Conservation (phyloP, 805 yeast genomes). For the Pichia phayaonensis region DNA sequence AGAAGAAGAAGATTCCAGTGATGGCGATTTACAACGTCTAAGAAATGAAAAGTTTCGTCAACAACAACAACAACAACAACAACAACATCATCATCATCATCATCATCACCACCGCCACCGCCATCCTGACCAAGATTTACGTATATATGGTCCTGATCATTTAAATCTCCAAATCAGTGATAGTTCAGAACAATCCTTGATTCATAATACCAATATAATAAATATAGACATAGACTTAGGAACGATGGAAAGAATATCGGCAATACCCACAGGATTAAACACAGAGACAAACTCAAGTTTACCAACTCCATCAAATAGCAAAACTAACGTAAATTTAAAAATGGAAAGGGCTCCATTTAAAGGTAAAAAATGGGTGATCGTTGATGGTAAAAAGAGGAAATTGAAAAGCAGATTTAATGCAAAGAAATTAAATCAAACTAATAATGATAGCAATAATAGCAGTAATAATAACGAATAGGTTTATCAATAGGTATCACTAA, state of each 20-base stretch:
- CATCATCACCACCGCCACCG: background rate
- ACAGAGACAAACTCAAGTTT: background rate
- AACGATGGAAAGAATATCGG: background rate
- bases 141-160: background rate
- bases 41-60: background rate
- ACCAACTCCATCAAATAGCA: background rate
- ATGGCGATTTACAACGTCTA: background rate
- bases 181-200: background rate
- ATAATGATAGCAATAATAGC: background rate
- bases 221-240: background rate
- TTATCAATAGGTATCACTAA: background rate
- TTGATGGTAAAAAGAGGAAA: conserved; percentile 14
- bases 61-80: background rate
- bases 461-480: background rate
- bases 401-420: conserved; percentile 10
- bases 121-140: background rate
- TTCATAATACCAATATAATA: background rate
- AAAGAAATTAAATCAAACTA: background rate
- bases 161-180: background rate
- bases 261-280: background rate
- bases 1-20: conserved; percentile 3
- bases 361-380: conserved; percentile 8
- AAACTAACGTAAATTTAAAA: background rate
- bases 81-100: background rate
- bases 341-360: background rate